A percentile compares a stretch with the other conserved stretches of the same genome.
Evolutionary conservation across 2,329 filamentous ascomycete species (phyloP).

Genomic region (Pseudodiploospora longispora): DNA sequence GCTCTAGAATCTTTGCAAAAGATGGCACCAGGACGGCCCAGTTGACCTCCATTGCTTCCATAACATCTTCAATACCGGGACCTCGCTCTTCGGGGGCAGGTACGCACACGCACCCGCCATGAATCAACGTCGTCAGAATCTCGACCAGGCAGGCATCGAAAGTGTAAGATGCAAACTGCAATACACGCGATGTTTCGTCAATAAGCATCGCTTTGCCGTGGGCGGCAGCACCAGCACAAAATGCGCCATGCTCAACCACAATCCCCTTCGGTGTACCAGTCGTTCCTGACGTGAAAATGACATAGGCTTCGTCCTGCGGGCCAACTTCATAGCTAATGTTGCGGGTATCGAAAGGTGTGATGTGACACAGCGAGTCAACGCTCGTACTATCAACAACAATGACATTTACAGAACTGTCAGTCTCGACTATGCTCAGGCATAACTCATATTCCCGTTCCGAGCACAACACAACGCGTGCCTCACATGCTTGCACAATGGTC

Average conservation of each 20-base stretch:
- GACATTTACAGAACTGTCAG: neutral
- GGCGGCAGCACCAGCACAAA: neutral
- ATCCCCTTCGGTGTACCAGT: neutral
- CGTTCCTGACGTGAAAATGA: neutral
- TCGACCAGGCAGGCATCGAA: slow-evolving; percentile 17
- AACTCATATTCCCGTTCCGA: neutral
- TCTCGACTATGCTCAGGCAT: neutral
- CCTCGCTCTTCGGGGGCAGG: slow-evolving; percentile 13
- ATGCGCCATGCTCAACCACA: neutral
- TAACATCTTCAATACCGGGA: slow-evolving; percentile 2
- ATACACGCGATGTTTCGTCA: slow-evolving; percentile 9
- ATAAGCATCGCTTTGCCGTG: neutral
- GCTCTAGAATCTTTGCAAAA: neutral
- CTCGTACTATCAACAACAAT: neutral
- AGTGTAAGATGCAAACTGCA: slow-evolving; percentile 17
- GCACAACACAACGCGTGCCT: neutral
- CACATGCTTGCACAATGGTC: neutral
- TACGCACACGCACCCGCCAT: slow-evolving; percentile 16
- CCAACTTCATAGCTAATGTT: neutral
- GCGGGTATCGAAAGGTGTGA: neutral
- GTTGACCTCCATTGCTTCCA: neutral
- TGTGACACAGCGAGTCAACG: neutral
- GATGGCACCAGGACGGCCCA: neutral
- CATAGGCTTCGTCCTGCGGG: neutral
- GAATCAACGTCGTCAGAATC: slow-evolving; percentile 6